Evolutionary conservation across 2,329 filamentous ascomycete species (phyloP).

Genomic region (Cadophora gregata): DNA sequence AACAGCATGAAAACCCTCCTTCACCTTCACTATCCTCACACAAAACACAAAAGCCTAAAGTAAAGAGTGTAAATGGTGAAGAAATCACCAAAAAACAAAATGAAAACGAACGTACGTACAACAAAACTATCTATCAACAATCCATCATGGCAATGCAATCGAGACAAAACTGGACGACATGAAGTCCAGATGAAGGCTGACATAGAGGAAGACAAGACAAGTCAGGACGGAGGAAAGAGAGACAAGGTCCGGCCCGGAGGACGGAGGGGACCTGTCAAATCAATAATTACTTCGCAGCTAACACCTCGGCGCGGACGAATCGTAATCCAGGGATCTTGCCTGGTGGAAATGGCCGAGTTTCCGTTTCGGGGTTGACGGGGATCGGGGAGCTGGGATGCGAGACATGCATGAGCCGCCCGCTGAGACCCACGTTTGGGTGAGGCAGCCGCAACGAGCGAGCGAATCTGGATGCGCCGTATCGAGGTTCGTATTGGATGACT

Average conservation of each 20-base stretch:
- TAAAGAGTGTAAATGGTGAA: conserved; percentile 17
- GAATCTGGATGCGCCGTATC: background rate
- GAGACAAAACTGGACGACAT: background rate
- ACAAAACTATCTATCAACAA: background rate
- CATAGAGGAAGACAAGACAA: no score
- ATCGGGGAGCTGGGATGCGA: background rate
- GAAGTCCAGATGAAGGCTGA: conserved; percentile 11
- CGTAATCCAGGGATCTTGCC: background rate
- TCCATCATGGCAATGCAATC: background rate
- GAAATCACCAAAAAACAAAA: conserved; percentile 5
- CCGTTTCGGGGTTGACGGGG: conserved; percentile 7
- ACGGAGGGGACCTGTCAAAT: no score
- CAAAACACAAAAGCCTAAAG: background rate
- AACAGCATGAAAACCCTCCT: background rate
- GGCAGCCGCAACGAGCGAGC: background rate
- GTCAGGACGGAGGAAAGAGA: background rate
- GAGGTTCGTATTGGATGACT: background rate
- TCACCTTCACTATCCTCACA: background rate
- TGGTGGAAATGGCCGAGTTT: background rate
- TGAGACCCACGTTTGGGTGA: background rate
- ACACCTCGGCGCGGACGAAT: conserved; percentile 7
- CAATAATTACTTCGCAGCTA: conserved; percentile 7
- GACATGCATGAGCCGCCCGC: conserved; percentile 10
- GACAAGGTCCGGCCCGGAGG: background rate
- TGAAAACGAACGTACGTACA: no score